Base-by-base conservation (phyloP, 2,329 filamentous ascomycete species). In the Colletotrichum paranaense region DNA sequence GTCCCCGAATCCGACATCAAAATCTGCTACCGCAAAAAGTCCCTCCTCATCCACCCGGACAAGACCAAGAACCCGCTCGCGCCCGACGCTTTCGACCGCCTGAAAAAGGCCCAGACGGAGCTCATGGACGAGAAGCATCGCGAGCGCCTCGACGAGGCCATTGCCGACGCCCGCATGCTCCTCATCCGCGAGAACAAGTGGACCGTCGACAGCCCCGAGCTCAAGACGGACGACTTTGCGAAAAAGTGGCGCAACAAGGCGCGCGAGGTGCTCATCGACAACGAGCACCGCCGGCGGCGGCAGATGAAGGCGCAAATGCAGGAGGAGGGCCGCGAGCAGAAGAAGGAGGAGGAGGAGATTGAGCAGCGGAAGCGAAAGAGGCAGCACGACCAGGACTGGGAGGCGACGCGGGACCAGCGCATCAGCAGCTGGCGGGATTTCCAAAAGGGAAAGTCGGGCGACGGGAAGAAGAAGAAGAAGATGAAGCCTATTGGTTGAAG, bases 41-140 rank as follows among this genome's bases (percentile, higher is more conserved):
- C 97, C n/a, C 92, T 99, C 70, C 92, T 99, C 62, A 98, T 99
- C 86, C 97, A 99, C 86, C 97, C 97, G 7, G 97, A 99, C 87
- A 99, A 99, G 84, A 98, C 97, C 69, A 92, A 92, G 80, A 98
- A 99, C 81, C 93, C 95, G 0, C 90, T 88, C 62, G 97, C 97
- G 0, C 96, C 97, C 4, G 97, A 98, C 79, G 97, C 97, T 76
- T 99, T 99, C 81, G 97, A 99, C 84, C 92, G 96, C 11, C 89
- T 99, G 32, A 98, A 98, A 80, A 98, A 98, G 84, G 97, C 97
- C 0, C 95, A 98, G 81, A 93, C 92, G 2, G 91, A 94, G 78
- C 90, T 99, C 5, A 93, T 97, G 86, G 97, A 99, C 82, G 96
- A 98, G 86, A 98, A 98, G 85, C 90, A 94, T 80, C 95, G 97